Base-by-base conservation (phyloP, 208 protist species). In the Vickermania spadyakhi region DNA sequence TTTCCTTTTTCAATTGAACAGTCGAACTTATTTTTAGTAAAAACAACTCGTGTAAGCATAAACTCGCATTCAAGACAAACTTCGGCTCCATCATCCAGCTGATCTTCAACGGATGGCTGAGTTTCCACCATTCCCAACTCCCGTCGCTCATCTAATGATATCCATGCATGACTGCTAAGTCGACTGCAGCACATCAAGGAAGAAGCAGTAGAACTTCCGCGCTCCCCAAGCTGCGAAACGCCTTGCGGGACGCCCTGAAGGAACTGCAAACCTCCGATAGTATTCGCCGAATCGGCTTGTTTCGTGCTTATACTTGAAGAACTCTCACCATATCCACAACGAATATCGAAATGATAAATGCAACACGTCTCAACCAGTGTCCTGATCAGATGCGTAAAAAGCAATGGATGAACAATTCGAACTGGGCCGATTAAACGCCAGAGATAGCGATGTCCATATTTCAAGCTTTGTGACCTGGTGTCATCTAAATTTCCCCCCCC, bases 121-220 rank as follows among this genome's bases (percentile, higher is more conserved):
- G n/a, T n/a, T n/a, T n/a, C n/a, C 54, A 28, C 64, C 31, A 79
- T 52, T 1, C 64, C 73, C n/a, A 69, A 56, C 11, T 62, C 27
- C 4, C 69, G 73, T 28, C 79, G 70, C 23, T 81, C 72, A 36
- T 69, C 73, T 13, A 57, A 70, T 1, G 52, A 51, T 3, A 86
- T 56, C 81, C 80, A 86, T 31, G 45, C 60, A 25, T 70, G 59
- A 2, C 72, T 59, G 65, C 84, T 92, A 23, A 92, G 70, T 0
- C 81, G 75, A 52, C 76, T 92, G 68, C 80, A 86, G 49, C 68
- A 66, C 5, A 58, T 28, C 61, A 74, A 80, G 50, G 66, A 62
- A 21, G 57, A 65, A 18, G 75, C 70, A 58, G 69, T 75, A 18
- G 36, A 45, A 18, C 36, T 45, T 18, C 36, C 36, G 36, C 18